Conservation (phyloP, 768 basidiomycete species). For the Jaapia argillacea region DNA sequence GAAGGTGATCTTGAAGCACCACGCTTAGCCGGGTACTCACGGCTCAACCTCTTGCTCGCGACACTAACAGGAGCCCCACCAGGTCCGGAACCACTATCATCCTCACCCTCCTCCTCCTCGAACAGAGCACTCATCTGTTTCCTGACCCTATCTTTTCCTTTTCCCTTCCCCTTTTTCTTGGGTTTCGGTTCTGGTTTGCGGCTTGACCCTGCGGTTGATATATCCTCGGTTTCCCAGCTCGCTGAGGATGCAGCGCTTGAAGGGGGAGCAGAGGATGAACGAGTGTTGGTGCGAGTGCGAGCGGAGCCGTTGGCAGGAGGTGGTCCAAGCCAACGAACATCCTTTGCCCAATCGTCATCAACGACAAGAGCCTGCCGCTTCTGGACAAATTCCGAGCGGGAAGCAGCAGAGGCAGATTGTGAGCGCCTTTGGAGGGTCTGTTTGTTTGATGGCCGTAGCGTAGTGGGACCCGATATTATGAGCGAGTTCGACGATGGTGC, state of each 20-base stretch:
- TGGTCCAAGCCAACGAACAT: conserved; percentile 52
- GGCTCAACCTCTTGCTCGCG: conserved; percentile 13
- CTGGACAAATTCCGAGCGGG: neutral
- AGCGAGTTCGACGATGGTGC: neutral
- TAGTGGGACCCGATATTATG: neutral
- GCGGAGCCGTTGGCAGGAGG: conserved; percentile 7
- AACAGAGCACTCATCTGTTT: conserved; percentile 26
- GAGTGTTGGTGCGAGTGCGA: neutral
- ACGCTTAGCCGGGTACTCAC: conserved; percentile 3
- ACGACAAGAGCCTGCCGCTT: conserved; percentile 27
- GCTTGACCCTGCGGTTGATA: neutral
- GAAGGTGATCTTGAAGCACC: conserved; percentile 10
- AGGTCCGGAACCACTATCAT: too few species aligned
- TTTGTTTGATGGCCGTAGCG: neutral
- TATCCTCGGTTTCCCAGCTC: too few species aligned
- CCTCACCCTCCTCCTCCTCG: conserved; percentile 29
- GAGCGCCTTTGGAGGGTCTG: neutral
- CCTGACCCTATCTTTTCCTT: conserved; percentile 11
- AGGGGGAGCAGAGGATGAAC: too few species aligned
- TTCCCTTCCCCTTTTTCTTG: conserved; percentile 1
- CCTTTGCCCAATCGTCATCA: conserved; percentile 58
- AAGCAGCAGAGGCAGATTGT: neutral
- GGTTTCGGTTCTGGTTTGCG: neutral
- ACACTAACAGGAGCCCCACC: conserved; percentile 12
- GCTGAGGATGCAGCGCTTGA: too few species aligned